Percentiles rank a stretch among this genome's conserved stretches.
Conservation (phyloP, 768 basidiomycete species). For the Boletus barrowsii region DNA sequence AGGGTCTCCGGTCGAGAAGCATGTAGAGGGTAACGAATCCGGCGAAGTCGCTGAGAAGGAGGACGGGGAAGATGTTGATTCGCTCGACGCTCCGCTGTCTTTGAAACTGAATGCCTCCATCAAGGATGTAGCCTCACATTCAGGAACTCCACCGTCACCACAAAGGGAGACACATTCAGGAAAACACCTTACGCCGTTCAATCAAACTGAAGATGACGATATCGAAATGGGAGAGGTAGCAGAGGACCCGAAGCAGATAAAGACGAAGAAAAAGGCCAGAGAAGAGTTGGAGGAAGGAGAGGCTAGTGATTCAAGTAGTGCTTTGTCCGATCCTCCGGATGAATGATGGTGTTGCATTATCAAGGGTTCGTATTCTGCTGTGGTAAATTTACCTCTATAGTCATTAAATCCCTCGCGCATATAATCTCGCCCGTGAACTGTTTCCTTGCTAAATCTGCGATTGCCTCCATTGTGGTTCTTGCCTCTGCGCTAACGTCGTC, state of each 20-base stretch:
- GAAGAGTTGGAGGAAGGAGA: slow-evolving; percentile 88
- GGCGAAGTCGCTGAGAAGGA: slow-evolving; percentile 42
- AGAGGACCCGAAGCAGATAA: slow-evolving; percentile 55
- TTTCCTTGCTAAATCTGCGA: slow-evolving; percentile 51
- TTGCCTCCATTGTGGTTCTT: slow-evolving; percentile 58
- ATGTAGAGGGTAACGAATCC: slow-evolving; percentile 39
- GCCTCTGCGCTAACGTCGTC: slow-evolving; percentile 50
- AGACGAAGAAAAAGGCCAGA: slow-evolving; percentile 48
- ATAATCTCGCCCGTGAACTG: slow-evolving; percentile 55
- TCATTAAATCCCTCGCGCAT: slow-evolving; percentile 78
- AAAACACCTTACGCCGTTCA: slow-evolving; percentile 20
- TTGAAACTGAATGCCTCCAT: slow-evolving; percentile 32
- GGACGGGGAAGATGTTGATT: slow-evolving; percentile 36
- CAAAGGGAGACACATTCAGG: slow-evolving; percentile 24
- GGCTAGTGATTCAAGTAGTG: slow-evolving; percentile 77
- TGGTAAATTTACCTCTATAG: slow-evolving; percentile 49
- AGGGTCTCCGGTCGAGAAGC: slow-evolving; percentile 29
- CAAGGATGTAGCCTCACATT: slow-evolving; percentile 33
- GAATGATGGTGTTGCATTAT: slow-evolving; percentile 27
- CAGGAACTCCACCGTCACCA: slow-evolving; percentile 28
- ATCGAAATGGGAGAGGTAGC: slow-evolving; percentile 93
- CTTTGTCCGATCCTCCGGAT: slow-evolving; percentile 74
- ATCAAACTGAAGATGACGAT: slow-evolving; percentile 50
- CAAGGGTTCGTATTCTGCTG: slow-evolving; percentile 15
- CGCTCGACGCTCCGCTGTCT: slow-evolving; percentile 27